Evolutionary conservation across 306 rosid species (phyloP).

Genomic region (Quercus ilex): DNA sequence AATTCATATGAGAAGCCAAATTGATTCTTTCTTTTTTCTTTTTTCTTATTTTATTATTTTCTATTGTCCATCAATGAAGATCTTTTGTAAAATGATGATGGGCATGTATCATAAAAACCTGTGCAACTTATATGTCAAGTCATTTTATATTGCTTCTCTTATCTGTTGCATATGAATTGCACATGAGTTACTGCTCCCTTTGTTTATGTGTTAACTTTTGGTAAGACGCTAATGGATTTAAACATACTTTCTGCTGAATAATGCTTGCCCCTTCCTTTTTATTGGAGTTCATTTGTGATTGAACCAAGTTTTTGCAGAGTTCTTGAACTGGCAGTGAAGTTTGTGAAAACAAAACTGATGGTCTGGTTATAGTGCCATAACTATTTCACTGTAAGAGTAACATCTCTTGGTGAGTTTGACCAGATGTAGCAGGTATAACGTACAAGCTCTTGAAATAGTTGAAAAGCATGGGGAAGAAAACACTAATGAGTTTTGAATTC

Average conservation of each 20-base stretch:
- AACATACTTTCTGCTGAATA: not conserved
- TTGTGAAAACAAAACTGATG: not conserved
- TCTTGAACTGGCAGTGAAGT: not conserved
- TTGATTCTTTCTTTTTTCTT: conserved; percentile 24
- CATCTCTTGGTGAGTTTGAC: no score
- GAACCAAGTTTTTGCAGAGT: not conserved
- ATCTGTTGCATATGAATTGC: not conserved
- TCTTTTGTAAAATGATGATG: not conserved
- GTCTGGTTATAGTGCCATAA: not conserved
- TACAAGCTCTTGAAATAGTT: no score
- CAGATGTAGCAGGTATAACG: no score
- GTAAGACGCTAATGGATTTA: not conserved
- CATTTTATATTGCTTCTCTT: not conserved
- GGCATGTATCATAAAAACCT: not conserved
- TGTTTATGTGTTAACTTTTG: not conserved
- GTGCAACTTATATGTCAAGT: not conserved
- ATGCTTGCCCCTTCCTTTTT: not conserved
- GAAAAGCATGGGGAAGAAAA: no score
- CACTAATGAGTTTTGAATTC: no score
- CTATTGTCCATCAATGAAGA: not conserved
- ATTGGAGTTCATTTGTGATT: not conserved
- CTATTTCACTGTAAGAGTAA: not conserved
- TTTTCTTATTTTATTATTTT: not conserved
- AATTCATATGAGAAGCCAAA: conserved; percentile 80
- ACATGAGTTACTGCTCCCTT: not conserved